Percentiles rank a stretch among this genome's conserved stretches.
phyloP scores from a whole-genome alignment of 495 filamentous ascomycete genomes.

The Aspergillus campestris region DNA sequence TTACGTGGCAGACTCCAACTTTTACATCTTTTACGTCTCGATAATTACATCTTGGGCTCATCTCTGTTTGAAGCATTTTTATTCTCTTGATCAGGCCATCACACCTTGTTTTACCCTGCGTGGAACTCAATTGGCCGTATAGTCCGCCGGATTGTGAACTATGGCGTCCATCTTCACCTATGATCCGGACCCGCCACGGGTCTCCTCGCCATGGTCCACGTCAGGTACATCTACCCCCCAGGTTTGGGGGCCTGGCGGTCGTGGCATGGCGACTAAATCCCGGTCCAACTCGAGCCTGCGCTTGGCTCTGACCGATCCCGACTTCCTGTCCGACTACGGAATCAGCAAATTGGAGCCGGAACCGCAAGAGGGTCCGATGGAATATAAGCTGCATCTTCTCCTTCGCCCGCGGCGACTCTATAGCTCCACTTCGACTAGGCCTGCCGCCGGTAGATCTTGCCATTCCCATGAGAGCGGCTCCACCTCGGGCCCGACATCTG shows the following conservation, averaged over 20 bases:
- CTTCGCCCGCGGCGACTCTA: conserved; percentile 70
- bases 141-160: neutral
- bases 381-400: conserved; percentile 95
- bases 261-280: conserved; percentile 15
- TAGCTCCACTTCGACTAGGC: conserved; percentile 51
- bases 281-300: conserved; percentile 18
- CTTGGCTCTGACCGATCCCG: conserved; percentile 29
- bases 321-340: conserved; percentile 56
- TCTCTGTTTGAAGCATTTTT: no score
- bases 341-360: conserved; percentile 78
- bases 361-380: conserved; percentile 86
- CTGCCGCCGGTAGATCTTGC: conserved; percentile 50
- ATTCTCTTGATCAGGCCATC: no score
- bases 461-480: conserved; percentile 37
- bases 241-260: conserved; percentile 11
- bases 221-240: conserved; percentile 37
- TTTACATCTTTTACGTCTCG: no score
- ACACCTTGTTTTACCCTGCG: neutral
- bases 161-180: conserved; percentile 98
- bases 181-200: conserved; percentile 76
- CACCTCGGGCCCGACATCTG: conserved; percentile 14
- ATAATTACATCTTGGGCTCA: no score
- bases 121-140: no score
- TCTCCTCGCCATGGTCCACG: conserved; percentile 81
- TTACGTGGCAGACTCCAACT: no score